Percentiles rank a stretch among this genome's conserved stretches.
Conservation (phyloP, 306 rosid genomes). For the Sphenostylis stenocarpa region DNA sequence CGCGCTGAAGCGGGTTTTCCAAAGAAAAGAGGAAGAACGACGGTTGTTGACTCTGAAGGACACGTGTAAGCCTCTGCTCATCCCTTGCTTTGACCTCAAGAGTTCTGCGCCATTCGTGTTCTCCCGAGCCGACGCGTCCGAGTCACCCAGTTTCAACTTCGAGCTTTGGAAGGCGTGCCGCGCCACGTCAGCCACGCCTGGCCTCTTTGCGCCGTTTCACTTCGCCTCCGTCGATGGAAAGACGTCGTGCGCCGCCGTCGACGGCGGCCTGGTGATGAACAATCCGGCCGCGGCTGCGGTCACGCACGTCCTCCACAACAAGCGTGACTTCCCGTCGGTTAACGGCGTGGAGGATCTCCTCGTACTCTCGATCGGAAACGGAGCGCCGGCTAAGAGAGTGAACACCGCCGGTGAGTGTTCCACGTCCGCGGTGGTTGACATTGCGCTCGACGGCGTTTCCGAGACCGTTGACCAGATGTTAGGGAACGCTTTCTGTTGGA, state of each 20-base stretch:
- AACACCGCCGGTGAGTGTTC: slow-evolving; percentile 52
- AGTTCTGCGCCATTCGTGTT: slow-evolving; percentile 95
- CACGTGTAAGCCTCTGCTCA: slow-evolving; percentile 80
- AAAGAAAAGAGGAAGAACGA: slow-evolving; percentile 49
- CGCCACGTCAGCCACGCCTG: slow-evolving; percentile 84
- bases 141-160: slow-evolving; percentile 88
- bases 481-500: slow-evolving; percentile 97
- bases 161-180: slow-evolving; percentile 90
- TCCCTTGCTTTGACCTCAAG: slow-evolving; percentile 90
- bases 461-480: slow-evolving; percentile 93
- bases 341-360: slow-evolving; percentile 81
- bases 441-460: slow-evolving; percentile 89
- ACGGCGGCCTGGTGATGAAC: slow-evolving; percentile 95
- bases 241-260: slow-evolving; percentile 77
- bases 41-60: slow-evolving; percentile 68
- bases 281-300: slow-evolving; percentile 88
- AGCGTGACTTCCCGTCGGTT: slow-evolving; percentile 85
- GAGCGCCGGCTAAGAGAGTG: slow-evolving; percentile 39
- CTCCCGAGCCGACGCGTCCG: slow-evolving; percentile 92
- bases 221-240: slow-evolving; percentile 74
- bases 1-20: slow-evolving; percentile 34
- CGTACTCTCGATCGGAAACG: slow-evolving; percentile 79
- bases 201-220: slow-evolving; percentile 63
- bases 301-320: slow-evolving; percentile 89
- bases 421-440: slow-evolving; percentile 68